Evolutionary conservation across 2,329 filamentous ascomycete genomes (phyloP).

Genomic region (Epichloe elymi): DNA sequence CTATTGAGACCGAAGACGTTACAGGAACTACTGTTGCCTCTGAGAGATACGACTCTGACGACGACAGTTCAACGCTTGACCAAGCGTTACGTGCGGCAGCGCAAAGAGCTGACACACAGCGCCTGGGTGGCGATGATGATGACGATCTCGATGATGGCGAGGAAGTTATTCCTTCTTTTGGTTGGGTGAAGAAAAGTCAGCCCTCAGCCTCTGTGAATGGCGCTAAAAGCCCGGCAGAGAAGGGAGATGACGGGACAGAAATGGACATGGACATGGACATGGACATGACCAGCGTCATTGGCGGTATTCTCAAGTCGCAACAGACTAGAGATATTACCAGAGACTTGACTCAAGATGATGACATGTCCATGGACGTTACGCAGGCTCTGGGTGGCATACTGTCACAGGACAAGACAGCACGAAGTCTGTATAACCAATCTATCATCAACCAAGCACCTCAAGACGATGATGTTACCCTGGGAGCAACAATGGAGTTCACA

Average conservation of each 20-base stretch:
- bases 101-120: constrained; percentile 60
- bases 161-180: constrained; percentile 63
- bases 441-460: constrained; percentile 5
- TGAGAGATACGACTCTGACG: constrained; percentile 45
- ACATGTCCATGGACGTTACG: constrained; percentile 93
- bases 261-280: constrained; percentile 28
- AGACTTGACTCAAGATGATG: constrained; percentile 36
- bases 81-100: constrained; percentile 66
- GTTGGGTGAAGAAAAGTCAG: constrained; percentile 51
- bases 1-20: constrained; percentile 65
- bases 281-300: constrained; percentile 43
- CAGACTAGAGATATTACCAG: constrained; percentile 28
- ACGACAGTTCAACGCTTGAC: constrained; percentile 61
- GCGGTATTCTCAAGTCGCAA: constrained; percentile 36
- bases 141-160: constrained; percentile 49
- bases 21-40: constrained; percentile 56
- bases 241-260: constrained; percentile 20
- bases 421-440: background rate
- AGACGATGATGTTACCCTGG: constrained; percentile 22
- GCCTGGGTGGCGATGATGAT: constrained; percentile 35
- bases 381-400: constrained; percentile 70
- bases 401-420: constrained; percentile 20
- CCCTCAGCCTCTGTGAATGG: background rate
- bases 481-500: constrained; percentile 65
- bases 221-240: constrained; percentile 17